Evolutionary conservation across 495 filamentous ascomycete genomes (phyloP), one percentile per base, ranked within the genome.

Genomic region (Aspergillus ostianus): DNA sequence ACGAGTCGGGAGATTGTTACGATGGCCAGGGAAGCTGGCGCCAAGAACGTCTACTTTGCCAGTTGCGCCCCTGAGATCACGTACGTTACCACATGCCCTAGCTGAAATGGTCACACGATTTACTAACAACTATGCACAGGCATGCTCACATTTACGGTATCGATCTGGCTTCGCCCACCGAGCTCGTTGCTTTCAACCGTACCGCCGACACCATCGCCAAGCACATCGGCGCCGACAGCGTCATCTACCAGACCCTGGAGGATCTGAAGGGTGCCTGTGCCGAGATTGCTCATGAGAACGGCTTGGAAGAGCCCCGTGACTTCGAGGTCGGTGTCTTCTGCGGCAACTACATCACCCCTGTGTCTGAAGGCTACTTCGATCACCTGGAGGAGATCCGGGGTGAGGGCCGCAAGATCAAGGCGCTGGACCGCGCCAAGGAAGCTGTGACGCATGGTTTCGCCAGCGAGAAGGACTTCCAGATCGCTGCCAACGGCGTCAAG

Each of bases 311-410:
- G 30, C 78, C 78, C n/a, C 77, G 77, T 20, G 70, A 83, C 51
- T 97, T 98, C 60, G 95, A 98, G 72, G 87, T 96, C n/a, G 93
- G 94, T 60, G 92, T 98, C 17, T 98, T 98, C 80, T 95, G 90
- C 62, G 94, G 95, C 21, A 84, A 84, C 67, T 97, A 98, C 73
- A 78, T 91, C 51, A 99, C 94, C 1, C 87, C 87, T 0, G 90
- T 98, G 4, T 80, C 85, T 1, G 80, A 86, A n/a, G 86, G 81
- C 26, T 97, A 98, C 75, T 95, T 98, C 66, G 84, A 90, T 53
- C 92, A 93, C 66, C 80, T 97, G 6, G 91, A 95, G 73, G 70
- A 80, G 48, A 70, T 92, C 13, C 80, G 91, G 48, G 89, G 91
- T 30, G 85, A 92, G 75, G 87, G 82, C 59, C 80, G 81, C 63